Percentiles rank a stretch among this genome's conserved stretches.
These are phyloP conservation scores for Hirsutella thompsonii DNA, from an alignment of 2,329 filamentous ascomycete genomes.

Conservation along the genomic window DNA sequence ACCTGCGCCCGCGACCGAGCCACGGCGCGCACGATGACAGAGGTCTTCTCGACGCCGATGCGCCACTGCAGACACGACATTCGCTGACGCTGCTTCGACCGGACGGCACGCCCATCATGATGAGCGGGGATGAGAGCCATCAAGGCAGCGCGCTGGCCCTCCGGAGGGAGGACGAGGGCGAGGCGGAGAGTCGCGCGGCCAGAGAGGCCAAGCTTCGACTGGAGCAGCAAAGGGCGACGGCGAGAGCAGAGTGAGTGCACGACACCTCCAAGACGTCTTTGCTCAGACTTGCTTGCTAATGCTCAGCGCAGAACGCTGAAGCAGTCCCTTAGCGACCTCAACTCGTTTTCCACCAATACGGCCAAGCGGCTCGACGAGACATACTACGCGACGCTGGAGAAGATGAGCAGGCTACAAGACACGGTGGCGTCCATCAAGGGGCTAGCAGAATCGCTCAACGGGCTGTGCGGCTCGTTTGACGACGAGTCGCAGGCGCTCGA, in stretches of 20 bases:
- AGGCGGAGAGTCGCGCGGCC: conserved; percentile 19
- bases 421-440: conserved; percentile 54
- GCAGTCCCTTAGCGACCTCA: conserved; percentile 39
- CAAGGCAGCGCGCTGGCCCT: conserved; percentile 25
- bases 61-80: conserved; percentile 17
- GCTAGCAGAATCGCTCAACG: conserved; percentile 47
- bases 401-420: conserved; percentile 48
- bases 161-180: conserved; percentile 14
- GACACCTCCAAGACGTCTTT: neutral
- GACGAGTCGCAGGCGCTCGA: conserved; percentile 45
- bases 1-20: conserved; percentile 17
- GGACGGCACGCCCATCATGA: conserved; percentile 29
- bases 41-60: conserved; percentile 12
- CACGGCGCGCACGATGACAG: conserved; percentile 17
- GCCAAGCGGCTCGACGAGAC: conserved; percentile 58
- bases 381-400: conserved; percentile 62
- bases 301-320: conserved; percentile 18
- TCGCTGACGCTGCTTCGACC: conserved; percentile 33
- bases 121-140: conserved; percentile 29
- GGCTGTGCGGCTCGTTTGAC: conserved; percentile 46
- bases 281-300: neutral
- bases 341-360: conserved; percentile 45
- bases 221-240: conserved; percentile 20
- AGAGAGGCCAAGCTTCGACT: conserved; percentile 26
- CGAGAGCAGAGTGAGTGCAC: conserved; percentile 18